These are phyloP conservation scores for Lepidium aucheri DNA, from an alignment of 345 rosid species.

Conservation along the genomic window DNA sequence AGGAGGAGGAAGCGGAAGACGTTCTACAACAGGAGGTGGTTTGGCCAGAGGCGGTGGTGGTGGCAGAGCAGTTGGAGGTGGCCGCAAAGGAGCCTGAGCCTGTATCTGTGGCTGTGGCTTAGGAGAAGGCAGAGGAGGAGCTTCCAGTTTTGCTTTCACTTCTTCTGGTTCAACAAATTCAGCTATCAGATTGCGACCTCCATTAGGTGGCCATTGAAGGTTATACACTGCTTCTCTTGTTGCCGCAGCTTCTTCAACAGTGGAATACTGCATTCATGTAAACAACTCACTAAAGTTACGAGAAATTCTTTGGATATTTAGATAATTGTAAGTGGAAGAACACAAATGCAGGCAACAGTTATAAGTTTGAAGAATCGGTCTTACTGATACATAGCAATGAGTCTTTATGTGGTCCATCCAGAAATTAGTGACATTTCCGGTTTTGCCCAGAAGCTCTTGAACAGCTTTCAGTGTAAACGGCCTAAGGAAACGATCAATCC, in stretches of 20 bases:
- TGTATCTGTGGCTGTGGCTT: slow-evolving; percentile 50
- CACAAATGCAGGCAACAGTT: background rate
- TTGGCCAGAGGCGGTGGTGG: slow-evolving; percentile 54
- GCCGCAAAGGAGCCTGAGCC: slow-evolving; percentile 34
- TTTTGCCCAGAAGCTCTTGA: slow-evolving; percentile 87
- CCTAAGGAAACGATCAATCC: slow-evolving; percentile 82
- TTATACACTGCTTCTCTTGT: slow-evolving; percentile 88
- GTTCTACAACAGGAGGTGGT: slow-evolving; percentile 44
- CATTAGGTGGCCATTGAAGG: slow-evolving; percentile 94
- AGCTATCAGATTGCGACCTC: slow-evolving; percentile 75
- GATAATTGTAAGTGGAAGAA: background rate
- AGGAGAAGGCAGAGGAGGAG: slow-evolving; percentile 37
- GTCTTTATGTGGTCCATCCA: slow-evolving; percentile 99
- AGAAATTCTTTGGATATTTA: slow-evolving; percentile 4
- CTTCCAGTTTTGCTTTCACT: slow-evolving; percentile 56
- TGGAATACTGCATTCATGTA: slow-evolving; percentile 59
- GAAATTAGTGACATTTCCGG: slow-evolving; percentile 66
- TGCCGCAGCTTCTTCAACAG: slow-evolving; percentile 75
- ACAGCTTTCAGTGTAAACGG: slow-evolving; percentile 97
- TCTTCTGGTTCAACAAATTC: slow-evolving; percentile 88
- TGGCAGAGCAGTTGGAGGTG: slow-evolving; percentile 43
- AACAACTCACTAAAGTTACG: background rate
- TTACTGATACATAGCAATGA: slow-evolving; percentile 90
- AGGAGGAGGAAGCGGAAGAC: slow-evolving; percentile 52
- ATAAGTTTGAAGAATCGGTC: slow-evolving; percentile 15